Base-by-base conservation (phyloP, 2,329 filamentous ascomycete species). In the Aciculosporium take region DNA sequence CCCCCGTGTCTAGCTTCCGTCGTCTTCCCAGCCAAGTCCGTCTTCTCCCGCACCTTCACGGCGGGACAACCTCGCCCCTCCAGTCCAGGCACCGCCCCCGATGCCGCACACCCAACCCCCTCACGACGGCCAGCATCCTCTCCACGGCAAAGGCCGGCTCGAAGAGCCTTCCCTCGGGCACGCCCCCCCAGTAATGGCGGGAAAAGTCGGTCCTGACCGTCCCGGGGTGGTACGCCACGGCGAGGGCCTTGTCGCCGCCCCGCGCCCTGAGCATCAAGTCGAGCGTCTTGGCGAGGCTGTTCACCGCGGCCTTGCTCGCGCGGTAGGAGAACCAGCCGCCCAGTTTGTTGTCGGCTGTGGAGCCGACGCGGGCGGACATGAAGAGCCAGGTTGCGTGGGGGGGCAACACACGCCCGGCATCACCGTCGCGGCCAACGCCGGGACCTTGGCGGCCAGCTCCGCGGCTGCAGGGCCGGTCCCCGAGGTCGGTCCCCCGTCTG, bases 321-420 rank as follows among this genome's bases (percentile, higher is more conserved):
- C 85, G 77, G 58, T 91, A 91, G 42, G 71, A 77, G 58, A 86
- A 93, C 85, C 84, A 91, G 0, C 85, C 85, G 2, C 84, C 85
- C 0, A 79, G 65, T 2, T 62, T 55, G 53, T 93, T 89, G 51
- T 89, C 83, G 1, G 71, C 64, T 18, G 81, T 81, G 25, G 74
- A 81, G 8, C 84, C 84, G 0, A 93, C 81, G 33, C 85, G 75
- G 2, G 84, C 85, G 5, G 81, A 80, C 76, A 87, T 82, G 53
- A 74, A 74, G n/a, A 81, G 71, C 67, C 80, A 84, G 2, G 79
- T 72, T 0, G 83, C 76, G 41, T 72, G 67, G 0, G 50, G 43
- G 0, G 71, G 66, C 2, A 81, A 63, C 0, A 63, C 46, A 4
- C 23, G 41, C 30, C n/a, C n/a, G n/a, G 13, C 13, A 29, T n/a